These are phyloP conservation scores for Syzygium syzygioides DNA, from an alignment of 441 rosid genomes.

Conservation along the genomic window DNA sequence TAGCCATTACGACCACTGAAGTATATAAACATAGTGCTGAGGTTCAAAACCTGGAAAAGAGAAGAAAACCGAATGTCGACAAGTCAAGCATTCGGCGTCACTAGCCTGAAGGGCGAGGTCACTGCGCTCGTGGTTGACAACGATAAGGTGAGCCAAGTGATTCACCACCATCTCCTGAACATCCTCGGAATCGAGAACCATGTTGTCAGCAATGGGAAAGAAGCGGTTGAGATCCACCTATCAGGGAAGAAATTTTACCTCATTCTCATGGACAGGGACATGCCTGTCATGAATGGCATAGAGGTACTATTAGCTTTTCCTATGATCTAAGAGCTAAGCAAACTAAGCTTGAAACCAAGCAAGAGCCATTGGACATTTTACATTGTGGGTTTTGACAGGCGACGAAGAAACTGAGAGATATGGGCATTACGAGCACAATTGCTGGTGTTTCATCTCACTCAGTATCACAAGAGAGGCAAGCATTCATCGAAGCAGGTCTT, in stretches of 20 bases:
- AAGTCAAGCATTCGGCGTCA: not conserved
- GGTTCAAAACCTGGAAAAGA: not conserved
- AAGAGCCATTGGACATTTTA: not conserved
- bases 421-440: slow-evolving; percentile 12
- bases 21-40: not conserved
- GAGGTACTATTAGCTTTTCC: not conserved
- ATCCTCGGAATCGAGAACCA: slow-evolving; percentile 46
- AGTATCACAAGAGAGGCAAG: not conserved
- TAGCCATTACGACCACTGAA: not conserved
- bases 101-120: slow-evolving; percentile 7
- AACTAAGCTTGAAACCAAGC: not conserved
- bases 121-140: slow-evolving; percentile 73
- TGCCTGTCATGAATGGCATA: slow-evolving; percentile 7
- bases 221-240: slow-evolving; percentile 45
- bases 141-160: slow-evolving; percentile 27
- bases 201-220: slow-evolving; percentile 50
- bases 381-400: not conserved
- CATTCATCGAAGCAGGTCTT: slow-evolving; percentile 10
- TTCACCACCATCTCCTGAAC: slow-evolving; percentile 43
- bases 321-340: not conserved
- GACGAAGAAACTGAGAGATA: slow-evolving; percentile 2
- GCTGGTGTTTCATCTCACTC: not conserved
- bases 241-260: slow-evolving; percentile 2
- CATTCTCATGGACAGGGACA: slow-evolving; percentile 10
- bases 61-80: not conserved